Conservation (phyloP, 805 yeast species). For the Lipomyces yamadae region DNA sequence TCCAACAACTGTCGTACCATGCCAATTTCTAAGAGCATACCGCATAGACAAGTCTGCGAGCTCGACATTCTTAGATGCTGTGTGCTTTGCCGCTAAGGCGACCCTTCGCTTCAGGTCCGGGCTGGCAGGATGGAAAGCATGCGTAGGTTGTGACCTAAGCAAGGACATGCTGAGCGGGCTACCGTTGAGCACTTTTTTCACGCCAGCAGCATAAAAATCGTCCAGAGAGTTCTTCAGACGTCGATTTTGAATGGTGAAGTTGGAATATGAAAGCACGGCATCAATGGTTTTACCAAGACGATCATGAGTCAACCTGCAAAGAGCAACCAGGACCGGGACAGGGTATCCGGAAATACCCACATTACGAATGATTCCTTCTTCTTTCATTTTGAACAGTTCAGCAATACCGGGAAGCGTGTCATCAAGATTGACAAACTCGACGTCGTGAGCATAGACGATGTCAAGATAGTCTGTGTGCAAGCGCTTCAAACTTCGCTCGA, state of each 20-base stretch:
- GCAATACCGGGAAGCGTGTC: slow-evolving; percentile 66
- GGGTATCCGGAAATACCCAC: slow-evolving; percentile 92
- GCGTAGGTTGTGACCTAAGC: slow-evolving; percentile 68
- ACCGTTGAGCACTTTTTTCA: slow-evolving; percentile 71
- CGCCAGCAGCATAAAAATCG: slow-evolving; percentile 60
- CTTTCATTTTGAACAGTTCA: slow-evolving; percentile 62
- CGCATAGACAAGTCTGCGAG: slow-evolving; percentile 82
- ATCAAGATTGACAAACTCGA: slow-evolving; percentile 71
- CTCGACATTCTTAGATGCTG: slow-evolving; percentile 59
- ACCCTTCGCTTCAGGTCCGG: slow-evolving; percentile 56
- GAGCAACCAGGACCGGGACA: slow-evolving; percentile 62
- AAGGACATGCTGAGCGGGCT: slow-evolving; percentile 89
- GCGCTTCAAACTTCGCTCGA: slow-evolving; percentile 68
- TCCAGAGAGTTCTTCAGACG: slow-evolving; percentile 54
- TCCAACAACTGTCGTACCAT: slow-evolving; percentile 77
- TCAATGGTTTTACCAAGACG: slow-evolving; percentile 68
- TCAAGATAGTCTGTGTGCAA: slow-evolving; percentile 74
- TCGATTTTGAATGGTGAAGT: slow-evolving; percentile 81
- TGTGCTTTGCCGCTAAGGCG: slow-evolving; percentile 52
- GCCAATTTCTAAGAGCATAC: slow-evolving; percentile 71
- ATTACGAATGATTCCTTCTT: slow-evolving; percentile 63
- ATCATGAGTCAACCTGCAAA: slow-evolving; percentile 51
- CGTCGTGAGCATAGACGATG: slow-evolving; percentile 84
- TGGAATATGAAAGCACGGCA: slow-evolving; percentile 75
- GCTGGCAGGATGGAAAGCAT: slow-evolving; percentile 80